Percentiles rank a stretch among this genome's conserved stretches.
Evolutionary conservation across 257 asterid genomes (phyloP).

Genomic region (Thymus quinquecostatus): DNA sequence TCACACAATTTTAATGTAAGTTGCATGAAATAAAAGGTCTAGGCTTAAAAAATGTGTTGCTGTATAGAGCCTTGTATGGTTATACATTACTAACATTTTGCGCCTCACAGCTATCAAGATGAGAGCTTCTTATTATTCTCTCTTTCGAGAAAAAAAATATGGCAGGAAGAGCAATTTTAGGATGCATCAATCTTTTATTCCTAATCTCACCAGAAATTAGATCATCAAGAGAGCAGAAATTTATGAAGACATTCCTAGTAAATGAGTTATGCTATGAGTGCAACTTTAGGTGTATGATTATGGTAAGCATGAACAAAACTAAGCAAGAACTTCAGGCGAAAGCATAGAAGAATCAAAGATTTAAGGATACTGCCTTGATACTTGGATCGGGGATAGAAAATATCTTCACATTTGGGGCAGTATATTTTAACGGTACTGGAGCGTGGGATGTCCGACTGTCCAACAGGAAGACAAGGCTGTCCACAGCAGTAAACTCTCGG

Average conservation of each 20-base stretch:
- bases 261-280: neutral
- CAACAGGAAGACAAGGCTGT: conserved; percentile 90
- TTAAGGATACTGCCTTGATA: conserved; percentile 97
- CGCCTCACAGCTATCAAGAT: neutral
- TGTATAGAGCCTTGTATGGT: neutral
- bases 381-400: conserved; percentile 89
- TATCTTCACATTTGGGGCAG: conserved; percentile 88
- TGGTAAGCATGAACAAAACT: conserved; percentile 7
- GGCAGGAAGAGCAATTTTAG: neutral
- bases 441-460: conserved; percentile 89
- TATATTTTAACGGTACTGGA: conserved; percentile 85
- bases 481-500: conserved; percentile 90
- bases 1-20: neutral
- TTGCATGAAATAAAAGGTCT: neutral
- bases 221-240: neutral
- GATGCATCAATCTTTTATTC: neutral
- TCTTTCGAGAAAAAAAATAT: too few species aligned
- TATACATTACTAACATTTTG: neutral
- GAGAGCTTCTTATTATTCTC: too few species aligned
- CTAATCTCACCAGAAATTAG: neutral
- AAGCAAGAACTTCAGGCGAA: conserved; percentile 7
- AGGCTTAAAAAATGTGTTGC: neutral
- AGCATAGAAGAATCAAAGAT: conserved; percentile 6
- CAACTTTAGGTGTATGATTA: neutral
- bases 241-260: neutral